Evolutionary conservation across 176 grass and related monocot species (phyloP), one percentile per base, ranked within the genome.

Genomic region (Bothriochloa decipiens): DNA sequence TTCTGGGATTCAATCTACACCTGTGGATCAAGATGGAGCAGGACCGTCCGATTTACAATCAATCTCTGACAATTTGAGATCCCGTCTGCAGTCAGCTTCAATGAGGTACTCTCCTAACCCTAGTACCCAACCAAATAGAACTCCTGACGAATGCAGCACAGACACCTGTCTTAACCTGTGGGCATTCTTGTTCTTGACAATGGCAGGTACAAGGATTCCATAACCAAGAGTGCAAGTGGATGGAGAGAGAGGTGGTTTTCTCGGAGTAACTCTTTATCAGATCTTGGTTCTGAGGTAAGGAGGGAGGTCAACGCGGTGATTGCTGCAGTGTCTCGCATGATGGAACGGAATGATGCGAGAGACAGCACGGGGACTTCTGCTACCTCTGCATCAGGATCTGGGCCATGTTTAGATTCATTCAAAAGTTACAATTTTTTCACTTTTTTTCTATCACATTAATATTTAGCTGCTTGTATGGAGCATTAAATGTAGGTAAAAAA

Each of bases 241-340:
- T 95, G 93, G 93, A 95, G 81, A 71, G 90, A 95, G 62, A 88
- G 77, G 83, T 88, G 89, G 64, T 92, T 95, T 83, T 85, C 93
- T 17, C 90, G 86, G 69, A 91, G 85, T 25, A 82, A 68, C 70
- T 67, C 90, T 27, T 83, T 95, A 50, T 77, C 86, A 1, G 93
- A 90, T 86, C 63, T 95, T 61, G 83, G 90, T 27, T 92, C 90
- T 74, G 93, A 95, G 77, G 90, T 92, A 16, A 95, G 86, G 79
- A 90, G 89, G 58, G 93, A 95, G 79, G 86, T 95, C 28, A 91
- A 92, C n/a, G 88, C 86, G 25, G 93, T 90, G 45, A 82, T 95
- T 85, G 88, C 88, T 82, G 87, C 68, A 2, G 88, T 92, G 4
- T 92, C 93, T 42, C 90, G 90, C 72, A 92, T 95, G 90, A 92